Base-by-base conservation (phyloP, 768 basidiomycete genomes). In the Leccinellum albellum region DNA sequence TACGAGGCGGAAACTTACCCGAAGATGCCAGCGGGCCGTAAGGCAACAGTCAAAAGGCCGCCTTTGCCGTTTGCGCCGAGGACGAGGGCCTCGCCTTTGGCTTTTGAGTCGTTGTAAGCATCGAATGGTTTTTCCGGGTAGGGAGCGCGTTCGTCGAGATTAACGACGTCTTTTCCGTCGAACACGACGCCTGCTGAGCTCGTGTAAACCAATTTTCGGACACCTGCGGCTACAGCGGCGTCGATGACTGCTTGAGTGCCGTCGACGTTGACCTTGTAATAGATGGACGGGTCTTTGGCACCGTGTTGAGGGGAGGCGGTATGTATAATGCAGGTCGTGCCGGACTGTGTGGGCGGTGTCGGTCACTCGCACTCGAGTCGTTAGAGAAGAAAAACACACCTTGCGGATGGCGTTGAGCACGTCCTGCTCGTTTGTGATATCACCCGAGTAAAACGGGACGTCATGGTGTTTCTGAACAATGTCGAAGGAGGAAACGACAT, bases 61-160 rank as follows among this genome's bases (percentile, higher is more conserved):
- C 82, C 83, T 64, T 87, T 83, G 4, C 89, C 91, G 64, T 98
- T 99, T 14, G 97, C 91, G 28, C 79, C 84, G 3, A 99, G 76
- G 8, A 98, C 87, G 35, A 89, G 76, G 33, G 81, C 78, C 72
- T 98, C 96, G 0, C 89, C 95, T 69, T 88, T 82, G 13, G 88
- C 90, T 73, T 99, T 99, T 13, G 94, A 93, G 57, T 89, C 88
- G 68, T 95, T 98, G 74, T 99, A 99, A 0, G 89, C 87, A 70
- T 98, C 94, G 71, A 94, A 79, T 4, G 86, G 84, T 35, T 82
- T 82, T 42, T 81, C 80, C 0, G 93, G 92, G 57, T 82, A 79
- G 0, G 86, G 83, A 40, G 90, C 71, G 9, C 97, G 85, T 75
- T 99, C 97, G 72, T 99, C 97, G 29, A 88, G 82, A 67, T 93